Base-by-base conservation (phyloP, 495 filamentous ascomycete species). In the Podospora comata region DNA sequence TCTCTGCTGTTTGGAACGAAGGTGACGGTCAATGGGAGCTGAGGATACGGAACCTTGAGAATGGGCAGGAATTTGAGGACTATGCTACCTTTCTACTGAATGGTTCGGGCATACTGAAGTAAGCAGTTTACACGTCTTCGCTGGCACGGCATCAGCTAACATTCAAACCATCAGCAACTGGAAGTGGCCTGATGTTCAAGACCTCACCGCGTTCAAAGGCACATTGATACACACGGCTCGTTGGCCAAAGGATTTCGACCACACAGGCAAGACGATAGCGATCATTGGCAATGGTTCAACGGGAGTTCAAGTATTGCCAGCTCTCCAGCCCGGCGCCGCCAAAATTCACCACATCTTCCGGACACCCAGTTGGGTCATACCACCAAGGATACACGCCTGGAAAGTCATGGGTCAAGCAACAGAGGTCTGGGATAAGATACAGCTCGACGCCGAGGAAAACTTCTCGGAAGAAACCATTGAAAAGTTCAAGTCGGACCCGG, bases 281-380 rank as follows among this genome's bases (percentile, higher is more conserved):
- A 78, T 89, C 53, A 83, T 90, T 62, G 87, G 87, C 77, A 91
- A 80, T 78, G 86, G 74, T 59, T 87, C 72, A 78, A 89, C 76
- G 63, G 82, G 75, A 71, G 85, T 82, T 32, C 89, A 92, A 68
- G 82, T 91, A 23, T 76, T 92, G 16, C 87, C 88, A 1, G 83
- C 82, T 6, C 81, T 91, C 56, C 81, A 88, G 63, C 83, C 83
- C 23, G 79, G 74, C 54, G 78, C 79, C 28, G 80, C 83, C 60
- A 83, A 83, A 69, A 65, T 85, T 26, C 79, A 77, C 70, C 78
- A 79, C 64, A 74, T 79, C 61, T 83, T 88, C 55, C 85, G 90
- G 23, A 87, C 85, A 48, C 85, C 86, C 3, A 90, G 88, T 30
- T 92, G 89, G 90, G 65, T 91, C n/a, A 80, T 85, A 5, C 85